Base-by-base conservation (phyloP, 2,329 filamentous ascomycete genomes). In the Penicillium janthinellum region DNA sequence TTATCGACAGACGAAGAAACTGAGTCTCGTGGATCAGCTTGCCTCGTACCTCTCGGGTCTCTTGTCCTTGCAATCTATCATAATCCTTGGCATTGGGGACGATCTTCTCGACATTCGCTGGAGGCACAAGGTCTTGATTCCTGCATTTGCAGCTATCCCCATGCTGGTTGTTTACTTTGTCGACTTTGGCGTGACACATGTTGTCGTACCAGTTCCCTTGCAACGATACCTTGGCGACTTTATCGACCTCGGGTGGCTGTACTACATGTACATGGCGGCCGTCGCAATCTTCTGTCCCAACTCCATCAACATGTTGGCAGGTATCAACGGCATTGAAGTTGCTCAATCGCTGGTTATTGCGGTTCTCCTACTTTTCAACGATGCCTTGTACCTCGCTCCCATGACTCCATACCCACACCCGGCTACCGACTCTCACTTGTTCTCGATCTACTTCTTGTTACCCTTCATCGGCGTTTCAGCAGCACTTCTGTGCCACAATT, bases 241-340 rank as follows among this genome's bases (percentile, higher is more conserved):
- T 51, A 84, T 98, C 73, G 88, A 98, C 74, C 86, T 98, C 7
- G 90, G 89, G 35, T 78, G 86, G 74, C 80, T 91, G 58, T 99
- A 99, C 84, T 99, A 99, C 79, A 81, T 89, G 71, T 99, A 98
- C 83, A 99, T 99, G 95, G 91, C 92, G 54, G 89, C 90, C 58
- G 86, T 99, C 67, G 91, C 94, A 73, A 99, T 99, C 76, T 99
- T 99, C 81, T 96, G 92, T 68, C 93, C 95, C 6, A 98, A 99
- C 80, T 92, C 92, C 77, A 99, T 99, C 85, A 99, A 99, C 82
- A 99, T 99, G 79, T 83, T 99, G n/a, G 95, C 95, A 0, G 95
- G 95, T n/a, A 91, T 99, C 77, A 99, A 99, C 77, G 95, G 95
- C 57, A 95, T 99, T 74, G 95, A 99, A 77, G 95, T 98, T 57